Conservation (phyloP, 1,139 yeast genomes). For the Kodamaea ohmeri region DNA sequence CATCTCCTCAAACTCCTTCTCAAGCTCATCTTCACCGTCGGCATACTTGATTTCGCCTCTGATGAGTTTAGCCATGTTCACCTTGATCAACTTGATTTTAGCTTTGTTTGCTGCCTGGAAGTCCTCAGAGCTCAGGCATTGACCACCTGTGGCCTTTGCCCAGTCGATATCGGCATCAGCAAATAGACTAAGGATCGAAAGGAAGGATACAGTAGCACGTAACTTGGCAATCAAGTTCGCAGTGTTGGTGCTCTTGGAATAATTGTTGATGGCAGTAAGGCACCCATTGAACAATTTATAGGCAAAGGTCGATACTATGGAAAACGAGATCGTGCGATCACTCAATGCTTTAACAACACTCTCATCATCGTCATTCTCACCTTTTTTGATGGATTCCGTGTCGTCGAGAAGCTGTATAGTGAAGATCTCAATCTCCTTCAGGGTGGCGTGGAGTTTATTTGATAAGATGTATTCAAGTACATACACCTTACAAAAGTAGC, state of each 20-base stretch:
- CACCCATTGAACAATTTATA: slow-evolving; percentile 56
- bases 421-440: slow-evolving; percentile 52
- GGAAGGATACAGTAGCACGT: slow-evolving; percentile 38
- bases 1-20: slow-evolving; percentile 25
- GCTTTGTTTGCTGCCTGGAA: slow-evolving; percentile 32
- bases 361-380: slow-evolving; percentile 33
- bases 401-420: slow-evolving; percentile 61
- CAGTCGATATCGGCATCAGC: slow-evolving; percentile 32
- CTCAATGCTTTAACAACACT: slow-evolving; percentile 41
- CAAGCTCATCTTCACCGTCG: slow-evolving; percentile 20
- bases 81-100: slow-evolving; percentile 39
- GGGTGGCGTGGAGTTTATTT: slow-evolving; percentile 52
- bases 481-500: slow-evolving; percentile 58
- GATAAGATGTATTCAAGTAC: slow-evolving; percentile 67
- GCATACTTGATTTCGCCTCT: slow-evolving; percentile 36
- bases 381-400: slow-evolving; percentile 52
- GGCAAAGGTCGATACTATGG: slow-evolving; percentile 60
- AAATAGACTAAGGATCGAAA: slow-evolving; percentile 32
- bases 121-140: slow-evolving; percentile 24
- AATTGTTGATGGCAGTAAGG: slow-evolving; percentile 28
- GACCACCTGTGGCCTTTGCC: slow-evolving; percentile 33
- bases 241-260: slow-evolving; percentile 26
- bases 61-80: slow-evolving; percentile 38
- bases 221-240: slow-evolving; percentile 31
- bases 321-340: slow-evolving; percentile 57